Conservation (phyloP, 306 rosid genomes). For the Gastrolobium bilobum region DNA sequence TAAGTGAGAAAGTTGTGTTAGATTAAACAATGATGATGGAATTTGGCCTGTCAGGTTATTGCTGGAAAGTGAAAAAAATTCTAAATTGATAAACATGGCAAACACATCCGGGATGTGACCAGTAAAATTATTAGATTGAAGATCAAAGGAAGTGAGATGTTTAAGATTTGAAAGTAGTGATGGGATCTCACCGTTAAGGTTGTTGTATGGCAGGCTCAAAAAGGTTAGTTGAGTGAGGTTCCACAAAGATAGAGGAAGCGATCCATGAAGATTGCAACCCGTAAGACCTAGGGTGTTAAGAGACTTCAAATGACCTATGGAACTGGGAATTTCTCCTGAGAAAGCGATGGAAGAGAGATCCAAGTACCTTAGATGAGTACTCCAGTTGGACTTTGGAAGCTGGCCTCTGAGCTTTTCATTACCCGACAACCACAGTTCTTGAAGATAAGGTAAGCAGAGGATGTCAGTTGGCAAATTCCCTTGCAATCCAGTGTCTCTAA, state of each 20-base stretch:
- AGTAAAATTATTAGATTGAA: neutral
- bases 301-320: conserved; percentile 4
- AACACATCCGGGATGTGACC: conserved; percentile 29
- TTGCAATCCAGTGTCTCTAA: neutral
- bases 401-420: neutral
- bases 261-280: neutral
- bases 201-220: neutral
- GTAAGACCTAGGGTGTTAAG: neutral
- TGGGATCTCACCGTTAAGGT: conserved; percentile 30
- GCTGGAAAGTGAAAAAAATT: fast-evolving
- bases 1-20: neutral
- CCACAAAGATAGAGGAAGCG: conserved; percentile 9
- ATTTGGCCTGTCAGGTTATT: neutral
- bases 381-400: conserved; percentile 34
- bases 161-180: conserved; percentile 13
- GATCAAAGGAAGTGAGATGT: neutral
- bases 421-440: neutral
- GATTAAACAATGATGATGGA: conserved; percentile 24
- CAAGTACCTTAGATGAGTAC: neutral
- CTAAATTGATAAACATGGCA: neutral
- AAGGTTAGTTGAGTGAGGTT: conserved; percentile 31
- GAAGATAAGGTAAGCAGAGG: neutral
- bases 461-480: conserved; percentile 10
- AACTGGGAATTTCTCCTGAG: neutral
- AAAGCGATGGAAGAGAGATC: neutral